Evolutionary conservation across 148 eudicot species (phyloP).

Genomic region (Limonium bicolor): DNA sequence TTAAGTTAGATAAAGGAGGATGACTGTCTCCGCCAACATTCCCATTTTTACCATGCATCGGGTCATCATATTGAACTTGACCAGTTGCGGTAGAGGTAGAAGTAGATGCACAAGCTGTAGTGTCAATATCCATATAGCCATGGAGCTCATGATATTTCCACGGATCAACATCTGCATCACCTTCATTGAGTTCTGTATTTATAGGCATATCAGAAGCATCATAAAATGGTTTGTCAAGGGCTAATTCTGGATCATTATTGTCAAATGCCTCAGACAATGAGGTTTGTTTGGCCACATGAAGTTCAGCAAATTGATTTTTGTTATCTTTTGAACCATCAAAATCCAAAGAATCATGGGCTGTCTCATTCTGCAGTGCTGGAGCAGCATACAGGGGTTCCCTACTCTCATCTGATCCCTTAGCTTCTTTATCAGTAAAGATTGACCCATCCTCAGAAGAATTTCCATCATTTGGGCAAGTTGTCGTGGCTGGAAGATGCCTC

Average conservation of each 20-base stretch:
- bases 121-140: too few relatives aligned
- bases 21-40: not conserved
- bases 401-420: not conserved
- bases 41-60: too few relatives aligned
- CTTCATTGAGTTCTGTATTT: not conserved
- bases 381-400: not conserved
- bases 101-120: too few relatives aligned
- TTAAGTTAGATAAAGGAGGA: not conserved
- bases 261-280: not conserved
- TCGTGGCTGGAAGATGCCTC: not conserved
- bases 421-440: conserved; percentile 11
- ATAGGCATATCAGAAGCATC: not conserved
- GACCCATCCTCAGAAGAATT: too few relatives aligned
- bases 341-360: conserved; percentile 7
- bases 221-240: not conserved
- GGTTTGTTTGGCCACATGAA: not conserved
- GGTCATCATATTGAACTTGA: too few relatives aligned
- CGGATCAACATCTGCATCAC: not conserved
- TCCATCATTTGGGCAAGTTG: not conserved
- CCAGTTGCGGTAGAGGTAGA: too few relatives aligned
- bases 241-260: not conserved
- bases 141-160: not conserved
- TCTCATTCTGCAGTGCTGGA: conserved; percentile 3
- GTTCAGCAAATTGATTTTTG: not conserved
- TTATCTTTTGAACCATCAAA: conserved; percentile 8